phyloP scores from a whole-genome alignment of 805 yeast genomes.

The Wickerhamiella australiensis region DNA sequence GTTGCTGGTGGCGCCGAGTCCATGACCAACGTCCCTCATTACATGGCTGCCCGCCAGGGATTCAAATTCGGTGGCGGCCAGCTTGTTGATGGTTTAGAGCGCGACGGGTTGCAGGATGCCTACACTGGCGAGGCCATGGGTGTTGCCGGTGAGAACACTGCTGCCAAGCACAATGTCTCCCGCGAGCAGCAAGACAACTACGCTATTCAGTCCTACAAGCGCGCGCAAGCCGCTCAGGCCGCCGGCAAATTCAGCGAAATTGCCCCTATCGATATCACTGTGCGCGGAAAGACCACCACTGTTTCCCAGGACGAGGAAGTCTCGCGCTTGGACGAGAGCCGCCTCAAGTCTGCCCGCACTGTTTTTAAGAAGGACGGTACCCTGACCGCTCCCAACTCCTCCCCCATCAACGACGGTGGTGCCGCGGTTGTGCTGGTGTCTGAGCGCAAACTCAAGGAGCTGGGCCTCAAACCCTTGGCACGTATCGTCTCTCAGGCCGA shows the following conservation, averaged over 20 bases:
- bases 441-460: conserved; percentile 71
- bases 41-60: conserved; percentile 80
- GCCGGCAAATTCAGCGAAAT: conserved; percentile 81
- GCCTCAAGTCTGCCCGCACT: conserved; percentile 73
- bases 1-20: conserved; percentile 98
- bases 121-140: conserved; percentile 89
- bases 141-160: conserved; percentile 93
- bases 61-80: conserved; percentile 76
- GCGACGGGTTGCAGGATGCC: conserved; percentile 90
- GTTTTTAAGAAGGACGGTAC: conserved; percentile 95
- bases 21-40: conserved; percentile 93
- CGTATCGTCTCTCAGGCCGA: conserved; percentile 93
- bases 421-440: conserved; percentile 88
- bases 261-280: conserved; percentile 77
- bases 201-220: conserved; percentile 74
- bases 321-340: conserved; percentile 61
- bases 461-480: conserved; percentile 80
- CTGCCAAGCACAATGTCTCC: conserved; percentile 59
- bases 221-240: conserved; percentile 69
- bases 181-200: conserved; percentile 84
- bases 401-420: conserved; percentile 95
- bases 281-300: conserved; percentile 67
- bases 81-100: conserved; percentile 77
- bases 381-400: conserved; percentile 94
- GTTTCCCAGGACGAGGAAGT: conserved; percentile 77